Conservation (phyloP, 2,329 filamentous ascomycete species). For the Calonectria multiphialidica region DNA sequence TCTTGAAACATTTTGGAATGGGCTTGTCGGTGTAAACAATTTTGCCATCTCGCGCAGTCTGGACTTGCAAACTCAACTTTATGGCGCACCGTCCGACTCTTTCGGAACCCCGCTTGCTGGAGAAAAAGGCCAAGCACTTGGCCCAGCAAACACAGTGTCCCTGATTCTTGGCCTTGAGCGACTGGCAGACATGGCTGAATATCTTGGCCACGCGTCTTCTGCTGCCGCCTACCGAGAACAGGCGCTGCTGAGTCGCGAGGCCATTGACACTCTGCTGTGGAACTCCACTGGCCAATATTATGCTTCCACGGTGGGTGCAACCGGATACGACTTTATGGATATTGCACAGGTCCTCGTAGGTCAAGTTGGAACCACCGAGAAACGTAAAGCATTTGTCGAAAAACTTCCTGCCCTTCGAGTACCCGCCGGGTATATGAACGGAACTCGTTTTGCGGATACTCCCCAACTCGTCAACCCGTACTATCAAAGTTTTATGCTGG, state of each 20-base stretch:
- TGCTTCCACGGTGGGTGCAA: background rate
- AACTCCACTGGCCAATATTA: background rate
- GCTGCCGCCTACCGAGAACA: background rate
- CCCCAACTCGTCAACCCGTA: background rate
- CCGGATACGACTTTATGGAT: background rate
- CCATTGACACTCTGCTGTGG: background rate
- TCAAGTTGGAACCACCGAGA: background rate
- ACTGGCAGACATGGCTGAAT: background rate
- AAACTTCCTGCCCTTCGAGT: background rate
- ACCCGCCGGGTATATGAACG: background rate
- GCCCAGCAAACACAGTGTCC: background rate
- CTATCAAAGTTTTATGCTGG: background rate
- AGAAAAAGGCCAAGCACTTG: background rate
- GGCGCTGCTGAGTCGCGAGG: background rate
- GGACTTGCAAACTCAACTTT: background rate
- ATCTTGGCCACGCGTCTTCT: background rate
- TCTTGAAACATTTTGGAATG: background rate
- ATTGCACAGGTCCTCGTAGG: background rate
- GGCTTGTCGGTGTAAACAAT: background rate
- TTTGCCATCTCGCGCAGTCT: background rate
- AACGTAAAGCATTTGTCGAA: background rate
- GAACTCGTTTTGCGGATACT: background rate
- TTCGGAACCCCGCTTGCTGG: background rate
- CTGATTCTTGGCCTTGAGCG: background rate
- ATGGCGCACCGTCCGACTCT: background rate